Base-by-base conservation (phyloP, 2,329 filamentous ascomycete species). In the Fusarium scirpi region DNA sequence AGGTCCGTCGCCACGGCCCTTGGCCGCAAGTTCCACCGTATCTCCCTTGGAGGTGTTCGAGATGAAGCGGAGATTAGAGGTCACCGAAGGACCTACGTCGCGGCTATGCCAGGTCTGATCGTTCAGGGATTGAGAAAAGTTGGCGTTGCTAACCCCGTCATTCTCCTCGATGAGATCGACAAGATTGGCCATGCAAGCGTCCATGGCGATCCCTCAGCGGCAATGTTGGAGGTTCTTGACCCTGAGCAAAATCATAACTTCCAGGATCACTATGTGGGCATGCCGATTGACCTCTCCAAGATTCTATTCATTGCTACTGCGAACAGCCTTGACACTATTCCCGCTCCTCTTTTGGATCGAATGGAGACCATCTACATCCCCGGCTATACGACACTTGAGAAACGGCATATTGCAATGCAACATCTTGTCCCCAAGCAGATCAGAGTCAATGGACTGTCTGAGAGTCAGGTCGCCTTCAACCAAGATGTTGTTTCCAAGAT, bases 351-450 rank as follows among this genome's bases (percentile, higher is more conserved):
- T 5, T 86, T 99, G 15, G 96, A 99, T 81, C 92, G 96, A 63
- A 98, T 99, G 95, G 96, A 99, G 82, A 97, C 91, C 9, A 97
- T 99, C 58, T 89, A 92, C 71, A 88, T 99, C 24, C 93, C 94
- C 3, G 96, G 96, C 72, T 99, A 99, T 83, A 99, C 96, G 0
- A 98, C 94, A 8, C 87, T 98, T 20, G 96, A 99, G 84, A 99
- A 99, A 84, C 89, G 94, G 61, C 94, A 98, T 79, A 99, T 99
- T 78, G 95, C 96, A 18, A 90, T 90, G 74, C 91, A 92, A 74
- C 96, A 99, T 80, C 85, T 99, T n/a, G 91, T 99, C 22, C 96
- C 96, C 15, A 99, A 98, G 83, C 96, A 99, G 80, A 91, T 98
- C 75, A 90, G 90, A 52, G 92, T 93, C 58, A 99, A 99, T 77